Percentiles rank a stretch among this genome's conserved stretches.
These are phyloP conservation scores for Dendrothele bispora DNA, from an alignment of 768 basidiomycete genomes.

Conservation along the genomic window DNA sequence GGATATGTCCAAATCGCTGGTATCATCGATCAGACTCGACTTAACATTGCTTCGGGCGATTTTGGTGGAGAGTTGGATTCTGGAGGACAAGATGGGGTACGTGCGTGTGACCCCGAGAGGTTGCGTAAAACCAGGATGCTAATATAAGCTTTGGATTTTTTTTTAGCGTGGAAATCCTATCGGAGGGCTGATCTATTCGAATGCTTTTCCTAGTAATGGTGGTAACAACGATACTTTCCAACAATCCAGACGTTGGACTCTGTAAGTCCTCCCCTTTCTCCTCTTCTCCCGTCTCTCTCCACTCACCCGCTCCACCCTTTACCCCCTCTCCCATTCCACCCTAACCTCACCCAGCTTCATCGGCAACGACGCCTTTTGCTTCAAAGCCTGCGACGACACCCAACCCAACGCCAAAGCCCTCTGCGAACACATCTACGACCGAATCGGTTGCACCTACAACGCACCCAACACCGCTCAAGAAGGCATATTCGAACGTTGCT, in stretches of 20 bases:
- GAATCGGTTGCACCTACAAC: conserved; percentile 75
- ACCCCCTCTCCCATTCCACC: no score
- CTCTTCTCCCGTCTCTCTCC: no score
- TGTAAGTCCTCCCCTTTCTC: conserved; percentile 27
- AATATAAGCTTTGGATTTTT: no score
- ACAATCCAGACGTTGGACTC: conserved; percentile 52
- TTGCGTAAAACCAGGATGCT: no score
- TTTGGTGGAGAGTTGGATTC: conserved; percentile 73
- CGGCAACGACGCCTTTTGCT: conserved; percentile 62
- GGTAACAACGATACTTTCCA: conserved; percentile 34
- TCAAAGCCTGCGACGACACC: conserved; percentile 69
- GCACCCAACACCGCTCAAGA: conserved; percentile 62
- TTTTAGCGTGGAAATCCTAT: conserved; percentile 62
- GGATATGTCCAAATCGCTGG: conserved; percentile 58
- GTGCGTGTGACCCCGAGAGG: no score
- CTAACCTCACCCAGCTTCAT: conserved; percentile 80
- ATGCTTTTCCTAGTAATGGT: conserved; percentile 34
- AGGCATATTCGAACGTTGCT: conserved; percentile 63
- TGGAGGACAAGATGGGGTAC: conserved; percentile 59
- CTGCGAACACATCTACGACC: conserved; percentile 75
- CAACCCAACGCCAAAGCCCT: conserved; percentile 44
- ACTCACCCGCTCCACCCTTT: no score
- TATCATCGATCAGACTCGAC: conserved; percentile 51
- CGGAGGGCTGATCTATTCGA: conserved; percentile 53
- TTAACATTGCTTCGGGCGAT: conserved; percentile 51